These are phyloP conservation scores for Xenoacremonium recifei DNA, from an alignment of 2,329 filamentous ascomycete genomes.

Conservation along the genomic window DNA sequence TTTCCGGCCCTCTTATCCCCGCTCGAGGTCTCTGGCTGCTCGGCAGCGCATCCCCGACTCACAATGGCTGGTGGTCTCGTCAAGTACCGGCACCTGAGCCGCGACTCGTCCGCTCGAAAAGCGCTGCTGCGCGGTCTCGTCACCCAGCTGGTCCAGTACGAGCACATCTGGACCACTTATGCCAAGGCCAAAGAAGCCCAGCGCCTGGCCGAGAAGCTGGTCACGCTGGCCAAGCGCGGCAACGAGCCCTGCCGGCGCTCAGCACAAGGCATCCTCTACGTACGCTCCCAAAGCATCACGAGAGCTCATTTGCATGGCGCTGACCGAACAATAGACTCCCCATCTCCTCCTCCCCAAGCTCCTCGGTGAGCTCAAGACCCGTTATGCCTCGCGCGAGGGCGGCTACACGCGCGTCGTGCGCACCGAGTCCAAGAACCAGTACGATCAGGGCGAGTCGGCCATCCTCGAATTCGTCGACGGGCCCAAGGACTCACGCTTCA, in stretches of 20 bases:
- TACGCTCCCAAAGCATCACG: conserved; percentile 45
- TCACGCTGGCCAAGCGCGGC: conserved; percentile 91
- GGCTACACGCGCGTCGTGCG: conserved; percentile 95
- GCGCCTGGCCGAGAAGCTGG: conserved; percentile 86
- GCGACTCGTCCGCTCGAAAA: conserved; percentile 82
- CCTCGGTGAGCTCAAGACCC: conserved; percentile 76
- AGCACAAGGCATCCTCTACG: conserved; percentile 82
- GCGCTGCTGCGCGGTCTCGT: conserved; percentile 94
- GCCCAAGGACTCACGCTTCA: conserved; percentile 89
- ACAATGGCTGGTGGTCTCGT: conserved; percentile 81
- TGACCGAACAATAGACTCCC: conserved; percentile 55
- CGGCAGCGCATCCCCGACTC: too few species aligned
- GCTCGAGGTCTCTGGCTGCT: conserved; percentile 4
- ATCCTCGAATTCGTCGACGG: conserved; percentile 96
- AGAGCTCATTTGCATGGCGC: neutral
- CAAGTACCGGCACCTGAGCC: conserved; percentile 87
- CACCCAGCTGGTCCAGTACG: conserved; percentile 88
- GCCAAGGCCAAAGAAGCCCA: conserved; percentile 97
- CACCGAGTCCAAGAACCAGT: conserved; percentile 80
- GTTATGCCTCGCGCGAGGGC: conserved; percentile 77
- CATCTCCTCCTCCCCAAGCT: conserved; percentile 76
- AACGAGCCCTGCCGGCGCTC: conserved; percentile 75
- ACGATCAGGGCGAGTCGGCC: conserved; percentile 83
- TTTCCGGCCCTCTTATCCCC: too few species aligned
- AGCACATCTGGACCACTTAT: conserved; percentile 93